Evolutionary conservation across 164 flowering plant genomes (phyloP), one percentile per base, ranked within the genome.

Genomic region (Aristolochia fimbriata): DNA sequence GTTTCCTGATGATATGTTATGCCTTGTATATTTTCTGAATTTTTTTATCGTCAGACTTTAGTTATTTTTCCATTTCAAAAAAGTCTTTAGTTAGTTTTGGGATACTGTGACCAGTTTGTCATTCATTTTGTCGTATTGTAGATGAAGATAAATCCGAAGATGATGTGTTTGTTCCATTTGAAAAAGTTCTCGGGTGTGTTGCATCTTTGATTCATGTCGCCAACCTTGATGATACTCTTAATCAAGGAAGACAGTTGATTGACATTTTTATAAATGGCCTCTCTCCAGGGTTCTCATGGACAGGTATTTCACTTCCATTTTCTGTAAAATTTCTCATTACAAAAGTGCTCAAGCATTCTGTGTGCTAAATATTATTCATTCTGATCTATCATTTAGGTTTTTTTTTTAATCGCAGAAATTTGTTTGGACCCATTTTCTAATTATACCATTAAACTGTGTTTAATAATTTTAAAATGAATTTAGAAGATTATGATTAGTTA

Each of bases 131-230:
- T 52, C 9, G 58, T 46, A 33, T 0, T 62, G 59, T 82, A 82
- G 86, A 73, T 25, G 68, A 76, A 55, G 86, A 74, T 55, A 81
- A 68, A 53, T 17, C 30, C n/a, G 73, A 37, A 20, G 85, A 79
- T 57, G 78, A 76, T 69, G 59, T 57, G 43, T 72, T 82, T 66
- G 76, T 75, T 51, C 77, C 90, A 24, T 78, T 63, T 43, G 84
- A 77, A 23, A 93, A 88, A 67, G 65, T 86, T 60, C 60, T 90
- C 27, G 80, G 76, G 60, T 93, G 96, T 67, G 31, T 88, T 19
- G 73, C 82, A 20, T 68, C 95, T 54, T 81, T 81, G 70, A 80
- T 93, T 65, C 66, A 67, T 46, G 84, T 83, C 52, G 96, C 92
- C 1, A 62, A 59, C 62, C 27, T 75, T 47, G 60, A 66, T 64